Percentiles rank a stretch among this genome's conserved stretches.
Conservation (phyloP, 139 green algal genomes). For the Ettlia oleoabundans region DNA sequence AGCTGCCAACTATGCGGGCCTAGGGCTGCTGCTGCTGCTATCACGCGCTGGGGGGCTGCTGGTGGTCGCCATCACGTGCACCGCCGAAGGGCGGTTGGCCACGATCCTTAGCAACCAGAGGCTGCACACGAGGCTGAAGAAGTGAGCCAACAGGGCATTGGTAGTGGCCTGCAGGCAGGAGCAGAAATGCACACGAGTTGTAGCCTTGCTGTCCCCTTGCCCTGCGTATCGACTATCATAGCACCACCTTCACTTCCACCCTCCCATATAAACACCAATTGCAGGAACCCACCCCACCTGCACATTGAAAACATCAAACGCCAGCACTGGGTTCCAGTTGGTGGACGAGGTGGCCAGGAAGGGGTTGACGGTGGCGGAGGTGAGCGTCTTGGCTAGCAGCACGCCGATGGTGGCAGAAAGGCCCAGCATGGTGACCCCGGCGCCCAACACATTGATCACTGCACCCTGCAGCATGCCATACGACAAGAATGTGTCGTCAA, state of each 20-base stretch:
- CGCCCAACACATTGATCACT: constrained; percentile 83
- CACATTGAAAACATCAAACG: constrained; percentile 98
- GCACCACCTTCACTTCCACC: not conserved
- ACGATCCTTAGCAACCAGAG: constrained; percentile 84
- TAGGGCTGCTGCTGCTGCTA: not conserved
- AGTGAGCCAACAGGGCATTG: constrained; percentile 94
- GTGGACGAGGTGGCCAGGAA: constrained; percentile 75
- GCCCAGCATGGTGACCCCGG: constrained; percentile 72
- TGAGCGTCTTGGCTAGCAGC: constrained; percentile 98
- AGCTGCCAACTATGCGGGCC: not conserved
- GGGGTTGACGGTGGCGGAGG: constrained; percentile 86
- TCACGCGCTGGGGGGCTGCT: not conserved
- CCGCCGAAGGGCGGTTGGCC: constrained; percentile 41
- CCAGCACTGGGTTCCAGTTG: constrained; percentile 94
- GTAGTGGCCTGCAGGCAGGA: constrained; percentile 86
- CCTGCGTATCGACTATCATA: not conserved
- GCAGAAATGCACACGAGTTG: too few relatives aligned
- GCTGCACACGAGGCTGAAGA: constrained; percentile 78
- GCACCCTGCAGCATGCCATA: constrained; percentile 56
- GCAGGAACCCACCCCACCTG: constrained; percentile 65
- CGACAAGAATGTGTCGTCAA: too few relatives aligned
- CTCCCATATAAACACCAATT: not conserved
- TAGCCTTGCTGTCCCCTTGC: too few relatives aligned
- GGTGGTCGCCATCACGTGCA: not conserved
- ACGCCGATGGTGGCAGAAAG: constrained; percentile 88